Evolutionary conservation across 148 eudicot species (phyloP), one percentile per base, ranked within the genome.

Genomic region (Persicaria maculosa): DNA sequence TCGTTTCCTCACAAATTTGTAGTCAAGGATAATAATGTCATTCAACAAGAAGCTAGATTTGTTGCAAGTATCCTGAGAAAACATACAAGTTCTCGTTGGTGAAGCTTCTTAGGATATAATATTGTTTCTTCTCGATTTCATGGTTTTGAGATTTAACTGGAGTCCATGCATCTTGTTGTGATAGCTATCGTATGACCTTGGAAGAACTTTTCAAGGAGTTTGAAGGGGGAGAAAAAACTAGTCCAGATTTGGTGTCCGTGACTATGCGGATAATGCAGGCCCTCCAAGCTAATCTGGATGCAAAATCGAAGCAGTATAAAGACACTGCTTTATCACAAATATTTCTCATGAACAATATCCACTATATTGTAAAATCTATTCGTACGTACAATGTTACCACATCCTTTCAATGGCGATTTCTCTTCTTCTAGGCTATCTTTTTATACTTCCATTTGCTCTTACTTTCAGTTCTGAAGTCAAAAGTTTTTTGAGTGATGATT

Each of bases 241-340:
- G 82, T 79, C 86, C 97, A 19, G 90, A 92, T 88, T 87, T 92
- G 59, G 96, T 92, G 7, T 83, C 91, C 52, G 92, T 92, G 44
- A 95, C 96, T 69, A 90, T 95, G 96, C 85, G 97, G 55, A 95
- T 92, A 80, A 90, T 95, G 99, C 96, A 90, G 87, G 97, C 97
- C 81, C 93, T 95, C 77, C 99, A 95, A 80, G 87, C 88, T 80
- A 95, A 95, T 80, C 84, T 95, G 79, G 99, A 95, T 74, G 94
- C 96, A 72, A 95, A 92, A 81, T 92, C 99, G 22, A 92, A 92
- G 81, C 99, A 95, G 81, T 95, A 95, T 77, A 92, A 78, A 79
- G 99, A 95, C 85, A 79, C 86, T 77, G 83, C 99, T 85, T 82
- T 95, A 77, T 92, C 92, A 55, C 87, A 92, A 79, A 82, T 95